Evolutionary conservation across 148 eudicot genomes (phyloP).

Genomic region (Diospyros lotus): DNA sequence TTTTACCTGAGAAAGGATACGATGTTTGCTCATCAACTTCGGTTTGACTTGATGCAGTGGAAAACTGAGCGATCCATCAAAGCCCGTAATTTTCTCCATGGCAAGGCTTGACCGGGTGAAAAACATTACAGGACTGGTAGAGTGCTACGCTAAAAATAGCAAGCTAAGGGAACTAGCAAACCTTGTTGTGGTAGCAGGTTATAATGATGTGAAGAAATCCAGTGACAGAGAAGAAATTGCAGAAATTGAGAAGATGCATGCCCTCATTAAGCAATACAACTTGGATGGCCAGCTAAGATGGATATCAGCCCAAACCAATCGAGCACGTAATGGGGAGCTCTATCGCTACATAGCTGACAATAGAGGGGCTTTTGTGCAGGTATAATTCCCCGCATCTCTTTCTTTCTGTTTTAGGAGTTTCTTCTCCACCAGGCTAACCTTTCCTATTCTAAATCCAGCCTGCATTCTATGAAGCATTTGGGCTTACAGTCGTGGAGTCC

Average conservation of each 20-base stretch:
- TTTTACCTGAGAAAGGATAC: no score
- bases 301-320: conserved; percentile 81
- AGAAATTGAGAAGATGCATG: conserved; percentile 94
- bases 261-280: conserved; percentile 62
- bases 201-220: conserved; percentile 79
- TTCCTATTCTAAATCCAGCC: conserved; percentile 43
- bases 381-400: conserved; percentile 10
- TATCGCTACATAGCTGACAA: conserved; percentile 93
- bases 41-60: conserved; percentile 53
- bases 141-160: conserved; percentile 67
- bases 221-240: conserved; percentile 85
- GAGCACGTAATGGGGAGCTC: conserved; percentile 86
- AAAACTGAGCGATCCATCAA: conserved; percentile 60
- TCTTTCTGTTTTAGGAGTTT: no score
- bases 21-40: conserved; percentile 11
- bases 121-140: conserved; percentile 93
- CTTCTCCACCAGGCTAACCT: background rate
- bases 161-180: conserved; percentile 69
- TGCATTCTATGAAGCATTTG: conserved; percentile 97
- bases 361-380: conserved; percentile 93
- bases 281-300: conserved; percentile 79
- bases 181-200: conserved; percentile 83
- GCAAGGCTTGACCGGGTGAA: conserved; percentile 96
- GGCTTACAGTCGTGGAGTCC: conserved; percentile 96
- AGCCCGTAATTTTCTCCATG: conserved; percentile 93